Evolutionary conservation across 176 grass and related monocot species (phyloP), one percentile per base, ranked within the genome.

Genomic region (Oryza longistaminata): DNA sequence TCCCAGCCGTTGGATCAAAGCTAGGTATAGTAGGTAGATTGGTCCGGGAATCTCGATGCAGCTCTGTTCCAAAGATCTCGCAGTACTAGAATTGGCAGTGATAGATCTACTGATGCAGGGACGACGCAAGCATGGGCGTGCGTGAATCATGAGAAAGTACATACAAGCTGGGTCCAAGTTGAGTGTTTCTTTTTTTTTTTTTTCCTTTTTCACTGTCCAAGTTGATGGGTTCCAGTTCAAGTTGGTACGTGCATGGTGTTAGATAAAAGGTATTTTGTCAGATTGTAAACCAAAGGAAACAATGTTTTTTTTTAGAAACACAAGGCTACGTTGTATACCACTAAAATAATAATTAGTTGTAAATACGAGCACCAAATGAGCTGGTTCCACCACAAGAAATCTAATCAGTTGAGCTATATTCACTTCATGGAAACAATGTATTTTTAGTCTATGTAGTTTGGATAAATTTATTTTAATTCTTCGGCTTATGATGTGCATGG

Each of bases 41-140:
- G 17, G 81, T 37, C 81, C 40, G 43, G 42, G 8, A 48, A 83
- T 83, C 58, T 40, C 21, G 42, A 37, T 0, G 71, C 58, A 37
- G 42, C 60, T 49, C 81, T 83, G 81, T 40, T 66, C 13, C 60
- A 75, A 34, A 83, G 58, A 64, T 82, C 49, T 61, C 13, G 3
- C 29, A 31, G 29, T 73, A 42, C 80, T 61, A 27, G 16, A 45
- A 71, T 45, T 1, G 35, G 68, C 14, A 70, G 79, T 15, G 42
- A 6, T 0, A 4, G 14, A 43, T 44, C 10, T 6, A 62, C 7
- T n/a, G 62, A 48, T 29, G 15, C 43, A 42, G 15, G 40, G 9
- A 6, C 40, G n/a, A 65, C 48, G 48, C 48, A 45, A 5, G 64
- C 25, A 50, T 31, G 25, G 25, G 69, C 10, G 40, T 73, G 70